Evolutionary conservation across 768 basidiomycete genomes (phyloP).

Genomic region (Thelephora aurantiotincta): DNA sequence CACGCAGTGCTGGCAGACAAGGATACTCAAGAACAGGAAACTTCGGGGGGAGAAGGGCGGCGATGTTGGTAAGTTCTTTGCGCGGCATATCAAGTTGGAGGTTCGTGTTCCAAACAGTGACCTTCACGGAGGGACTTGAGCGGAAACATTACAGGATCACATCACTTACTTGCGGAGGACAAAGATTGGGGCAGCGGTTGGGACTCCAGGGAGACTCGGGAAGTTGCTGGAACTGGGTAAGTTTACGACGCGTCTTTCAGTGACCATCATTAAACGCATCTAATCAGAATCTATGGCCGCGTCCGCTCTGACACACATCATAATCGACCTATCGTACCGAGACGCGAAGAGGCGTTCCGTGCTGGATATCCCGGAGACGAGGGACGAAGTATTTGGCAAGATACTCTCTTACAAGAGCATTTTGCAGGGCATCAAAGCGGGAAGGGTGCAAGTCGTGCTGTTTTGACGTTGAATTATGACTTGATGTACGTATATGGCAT

Average conservation of each 20-base stretch:
- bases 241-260: conserved; percentile 7
- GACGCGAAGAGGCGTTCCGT: conserved; percentile 68
- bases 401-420: conserved; percentile 53
- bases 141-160: too few relatives aligned
- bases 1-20: conserved; percentile 20
- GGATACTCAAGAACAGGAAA: conserved; percentile 53
- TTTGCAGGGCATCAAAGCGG: conserved; percentile 47
- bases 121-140: too few relatives aligned
- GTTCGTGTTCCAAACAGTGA: too few relatives aligned
- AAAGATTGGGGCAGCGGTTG: conserved; percentile 80
- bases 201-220: conserved; percentile 84
- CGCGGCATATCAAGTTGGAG: conserved; percentile 83
- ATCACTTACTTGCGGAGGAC: conserved; percentile 70
- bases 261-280: conserved; percentile 3
- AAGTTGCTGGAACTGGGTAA: conserved; percentile 69
- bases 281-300: conserved; percentile 52
- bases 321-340: conserved; percentile 60
- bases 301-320: conserved; percentile 70
- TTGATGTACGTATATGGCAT: conserved; percentile 1
- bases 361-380: conserved; percentile 73
- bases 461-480: conserved; percentile 28
- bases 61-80: conserved; percentile 90
- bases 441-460: conserved; percentile 69
- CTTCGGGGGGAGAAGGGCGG: conserved; percentile 74
- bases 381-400: conserved; percentile 66